These are phyloP conservation scores for Perilla frutescens DNA, from an alignment of 257 asterid species.

Conservation along the genomic window DNA sequence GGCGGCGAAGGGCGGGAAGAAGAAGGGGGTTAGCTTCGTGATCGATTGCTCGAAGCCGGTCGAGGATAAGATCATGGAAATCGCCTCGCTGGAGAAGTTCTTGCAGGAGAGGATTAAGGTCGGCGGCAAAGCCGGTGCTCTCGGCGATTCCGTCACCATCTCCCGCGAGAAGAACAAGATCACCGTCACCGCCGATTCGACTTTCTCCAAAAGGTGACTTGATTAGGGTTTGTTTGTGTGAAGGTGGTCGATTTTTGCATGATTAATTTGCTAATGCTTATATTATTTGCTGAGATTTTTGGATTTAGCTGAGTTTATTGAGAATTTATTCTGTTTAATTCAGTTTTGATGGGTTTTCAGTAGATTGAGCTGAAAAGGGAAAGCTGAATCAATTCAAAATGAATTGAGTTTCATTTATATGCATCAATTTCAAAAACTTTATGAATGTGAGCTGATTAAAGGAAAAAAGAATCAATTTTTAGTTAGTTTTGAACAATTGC, in stretches of 20 bases:
- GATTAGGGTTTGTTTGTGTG: neutral
- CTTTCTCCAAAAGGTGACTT: slow-evolving; percentile 57
- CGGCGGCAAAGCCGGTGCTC: slow-evolving; percentile 66
- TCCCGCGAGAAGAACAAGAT: slow-evolving; percentile 57
- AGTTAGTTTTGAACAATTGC: neutral
- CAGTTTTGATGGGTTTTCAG: neutral
- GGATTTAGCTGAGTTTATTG: neutral
- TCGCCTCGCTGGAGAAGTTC: slow-evolving; percentile 59
- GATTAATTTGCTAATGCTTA: neutral
- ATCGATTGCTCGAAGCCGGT: slow-evolving; percentile 61
- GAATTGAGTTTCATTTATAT: neutral
- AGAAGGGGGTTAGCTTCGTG: slow-evolving; percentile 54
- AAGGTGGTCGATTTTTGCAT: slow-evolving; percentile 5
- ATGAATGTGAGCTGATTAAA: neutral
- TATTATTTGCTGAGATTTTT: neutral
- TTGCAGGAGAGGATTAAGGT: slow-evolving; percentile 62
- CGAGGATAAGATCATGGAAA: slow-evolving; percentile 62
- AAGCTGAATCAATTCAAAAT: neutral
- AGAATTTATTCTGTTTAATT: neutral
- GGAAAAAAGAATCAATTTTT: neutral
- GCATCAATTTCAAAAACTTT: neutral
- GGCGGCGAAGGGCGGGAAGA: slow-evolving; percentile 56
- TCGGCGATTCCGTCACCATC: slow-evolving; percentile 54
- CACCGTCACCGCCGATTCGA: slow-evolving; percentile 50
- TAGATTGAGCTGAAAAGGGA: neutral